phyloP scores from a whole-genome alignment of 495 filamentous ascomycete genomes.

The Tuber magnatum region DNA sequence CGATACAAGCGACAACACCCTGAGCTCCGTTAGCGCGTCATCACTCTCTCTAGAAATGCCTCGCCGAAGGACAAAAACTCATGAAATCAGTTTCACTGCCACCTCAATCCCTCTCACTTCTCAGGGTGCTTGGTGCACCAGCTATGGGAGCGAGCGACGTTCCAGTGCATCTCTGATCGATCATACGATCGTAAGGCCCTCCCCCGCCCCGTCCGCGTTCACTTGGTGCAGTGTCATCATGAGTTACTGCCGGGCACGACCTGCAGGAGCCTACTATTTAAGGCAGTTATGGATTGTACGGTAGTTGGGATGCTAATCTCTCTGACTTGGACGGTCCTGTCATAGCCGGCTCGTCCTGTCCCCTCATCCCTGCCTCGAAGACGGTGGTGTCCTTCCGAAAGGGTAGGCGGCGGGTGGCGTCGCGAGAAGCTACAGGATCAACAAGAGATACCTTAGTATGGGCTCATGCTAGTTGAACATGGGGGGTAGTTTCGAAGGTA shows the following conservation, averaged over 20 bases:
- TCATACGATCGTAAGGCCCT: constrained; percentile 49
- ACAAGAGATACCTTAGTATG: too few species aligned
- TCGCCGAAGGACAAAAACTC: too few species aligned
- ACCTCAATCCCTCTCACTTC: constrained; percentile 16
- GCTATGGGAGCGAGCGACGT: constrained; percentile 38
- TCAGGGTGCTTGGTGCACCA: constrained; percentile 33
- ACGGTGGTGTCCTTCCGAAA: constrained; percentile 52
- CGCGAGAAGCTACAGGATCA: constrained; percentile 48
- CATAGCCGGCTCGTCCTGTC: constrained; percentile 19
- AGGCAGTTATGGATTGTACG: constrained; percentile 44
- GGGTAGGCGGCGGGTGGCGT: constrained; percentile 47
- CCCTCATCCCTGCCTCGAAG: constrained; percentile 42
- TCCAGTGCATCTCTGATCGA: constrained; percentile 48
- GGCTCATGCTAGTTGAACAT: constrained; percentile 5
- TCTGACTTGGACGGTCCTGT: constrained; percentile 50
- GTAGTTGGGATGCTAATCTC: constrained; percentile 47
- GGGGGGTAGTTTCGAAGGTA: constrained; percentile 4
- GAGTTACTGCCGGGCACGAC: constrained; percentile 47
- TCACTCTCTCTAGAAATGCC: constrained; percentile 1
- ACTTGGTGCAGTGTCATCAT: constrained; percentile 51
- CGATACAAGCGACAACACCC: constrained; percentile 6
- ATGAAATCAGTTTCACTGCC: too few species aligned
- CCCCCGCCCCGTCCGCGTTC: constrained; percentile 49
- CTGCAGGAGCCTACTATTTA: constrained; percentile 47
- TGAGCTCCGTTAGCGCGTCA: neutral